Percentiles rank a stretch among this genome's conserved stretches.
These are phyloP conservation scores for Russula sp. DNA, from an alignment of 768 basidiomycete genomes.

Conservation along the genomic window DNA sequence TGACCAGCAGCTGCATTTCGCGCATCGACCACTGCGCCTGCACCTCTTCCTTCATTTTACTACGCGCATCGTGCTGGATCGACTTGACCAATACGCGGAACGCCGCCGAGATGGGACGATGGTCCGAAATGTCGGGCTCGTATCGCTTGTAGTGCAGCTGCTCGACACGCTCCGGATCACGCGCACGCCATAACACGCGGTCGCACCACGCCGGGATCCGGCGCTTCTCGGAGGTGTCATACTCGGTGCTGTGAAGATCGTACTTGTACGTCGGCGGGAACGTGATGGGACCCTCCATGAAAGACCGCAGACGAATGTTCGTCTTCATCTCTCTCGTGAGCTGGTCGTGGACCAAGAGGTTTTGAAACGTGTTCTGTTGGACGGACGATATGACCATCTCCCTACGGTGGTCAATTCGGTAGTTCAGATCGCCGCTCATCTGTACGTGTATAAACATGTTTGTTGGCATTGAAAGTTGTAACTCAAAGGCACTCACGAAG, in stretches of 20 bases:
- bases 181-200: conserved; percentile 73
- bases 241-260: conserved; percentile 67
- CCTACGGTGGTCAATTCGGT: conserved; percentile 89
- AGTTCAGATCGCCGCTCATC: conserved; percentile 95
- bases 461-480: background rate
- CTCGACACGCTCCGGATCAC: conserved; percentile 48
- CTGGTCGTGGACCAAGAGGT: conserved; percentile 75
- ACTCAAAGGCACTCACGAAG: conserved; percentile 47
- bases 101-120: conserved; percentile 78
- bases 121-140: conserved; percentile 85
- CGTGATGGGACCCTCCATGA: conserved; percentile 71
- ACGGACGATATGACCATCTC: conserved; percentile 72
- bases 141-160: conserved; percentile 72
- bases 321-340: conserved; percentile 80
- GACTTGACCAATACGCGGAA: conserved; percentile 70
- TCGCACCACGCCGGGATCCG: conserved; percentile 97
- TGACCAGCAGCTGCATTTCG: conserved; percentile 28
- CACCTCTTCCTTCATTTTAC: conserved; percentile 48
- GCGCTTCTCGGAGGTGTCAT: conserved; percentile 83
- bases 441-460: conserved; percentile 24
- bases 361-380: conserved; percentile 53
- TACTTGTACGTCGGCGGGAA: conserved; percentile 96
- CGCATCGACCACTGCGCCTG: conserved; percentile 43
- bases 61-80: conserved; percentile 52
- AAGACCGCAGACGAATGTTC: conserved; percentile 81